Percentiles rank a stretch among this genome's conserved stretches.
Evolutionary conservation across 2,329 filamentous ascomycete species (phyloP).

Genomic region (Fusarium vanettenii): DNA sequence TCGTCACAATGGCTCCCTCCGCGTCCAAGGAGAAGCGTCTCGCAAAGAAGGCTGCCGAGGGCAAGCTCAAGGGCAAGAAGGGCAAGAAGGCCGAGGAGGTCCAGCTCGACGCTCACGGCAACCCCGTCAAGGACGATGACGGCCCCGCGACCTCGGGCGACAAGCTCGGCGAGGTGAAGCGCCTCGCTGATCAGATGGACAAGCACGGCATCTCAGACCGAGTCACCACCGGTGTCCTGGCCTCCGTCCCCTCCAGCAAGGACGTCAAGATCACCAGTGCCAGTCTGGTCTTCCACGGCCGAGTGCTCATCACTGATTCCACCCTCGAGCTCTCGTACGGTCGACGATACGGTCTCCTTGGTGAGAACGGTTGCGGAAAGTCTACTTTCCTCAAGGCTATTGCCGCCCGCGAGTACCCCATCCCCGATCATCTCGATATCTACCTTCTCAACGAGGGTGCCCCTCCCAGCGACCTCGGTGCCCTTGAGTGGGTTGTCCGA

Average conservation of each 20-base stretch:
- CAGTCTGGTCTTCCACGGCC: conserved; percentile 97
- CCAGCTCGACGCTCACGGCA: conserved; percentile 73
- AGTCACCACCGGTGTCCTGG: conserved; percentile 96
- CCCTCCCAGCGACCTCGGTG: conserved; percentile 86
- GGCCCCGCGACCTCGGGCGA: conserved; percentile 76
- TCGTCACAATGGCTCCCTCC: conserved; percentile 66
- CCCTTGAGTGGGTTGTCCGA: conserved; percentile 95
- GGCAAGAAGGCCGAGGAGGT: conserved; percentile 79
- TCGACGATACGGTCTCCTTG: conserved; percentile 92
- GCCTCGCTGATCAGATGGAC: conserved; percentile 92
- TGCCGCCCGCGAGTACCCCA: conserved; percentile 90
- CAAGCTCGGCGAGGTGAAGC: conserved; percentile 85
- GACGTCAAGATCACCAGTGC: conserved; percentile 97
- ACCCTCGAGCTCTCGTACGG: conserved; percentile 93
- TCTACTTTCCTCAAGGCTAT: conserved; percentile 97
- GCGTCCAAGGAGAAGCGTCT: conserved; percentile 78
- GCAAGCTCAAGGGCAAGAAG: conserved; percentile 75
- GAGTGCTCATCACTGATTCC: conserved; percentile 93
- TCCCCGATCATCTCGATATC: conserved; percentile 97
- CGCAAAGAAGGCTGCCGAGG: conserved; percentile 77
- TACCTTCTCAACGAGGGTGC: conserved; percentile 98
- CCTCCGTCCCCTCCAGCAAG: conserved; percentile 85
- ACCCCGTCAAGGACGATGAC: conserved; percentile 64
- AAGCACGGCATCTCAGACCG: conserved; percentile 96
- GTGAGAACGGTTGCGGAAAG: conserved; percentile 99